Base-by-base conservation (phyloP, 345 rosid species). In the Clarkia xantiana region DNA sequence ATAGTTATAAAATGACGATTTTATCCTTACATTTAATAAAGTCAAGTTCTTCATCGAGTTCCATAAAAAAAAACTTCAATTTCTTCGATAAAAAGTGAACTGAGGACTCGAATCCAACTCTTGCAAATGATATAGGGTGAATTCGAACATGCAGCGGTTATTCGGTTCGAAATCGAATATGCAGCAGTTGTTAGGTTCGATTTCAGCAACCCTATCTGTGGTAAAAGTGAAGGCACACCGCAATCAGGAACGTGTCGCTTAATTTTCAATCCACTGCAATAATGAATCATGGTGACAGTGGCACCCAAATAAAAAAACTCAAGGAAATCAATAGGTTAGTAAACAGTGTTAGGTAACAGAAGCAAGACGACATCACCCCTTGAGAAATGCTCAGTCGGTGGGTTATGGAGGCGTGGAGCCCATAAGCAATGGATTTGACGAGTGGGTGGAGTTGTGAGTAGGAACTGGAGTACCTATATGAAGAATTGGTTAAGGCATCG, bases 301-400 rank as follows among this genome's bases (percentile, higher is more conserved):
- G n/a, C n/a, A n/a, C n/a, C n/a, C n/a, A n/a, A n/a, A n/a, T n/a
- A n/a, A n/a, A n/a, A n/a, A n/a, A n/a, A 77, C 89, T 76, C 80
- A 51, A 84, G 58, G 66, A 82, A 76, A 39, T 77, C 53, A n/a
- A 82, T 2, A 0, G 94, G 97, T 18, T 71, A 74, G 61, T 76
- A 66, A 51, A 82, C 53, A 38, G 86, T 78, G 57, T 85, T 89
- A 19, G 94, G 94, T 60, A 82, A 54, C 47, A 82, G 51, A 57
- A 84, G 67, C 44, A 82, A 62, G n/a, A 89, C 87, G 19, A 73
- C 77, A 40, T 89, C 85, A 57, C n/a, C n/a, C 93, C 86, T 65
- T 69, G 70, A 1, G 56, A 62, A 36, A 84, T 43, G 23, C 93
- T 85, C 16, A 68, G 14, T 38, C 51, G 57, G 50, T 70, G n/a